A percentile compares a stretch with the other conserved stretches of the same genome.
These are phyloP conservation scores for Aphanomyces astaci DNA, from an alignment of 352 stramenopile species.

Conservation along the genomic window DNA sequence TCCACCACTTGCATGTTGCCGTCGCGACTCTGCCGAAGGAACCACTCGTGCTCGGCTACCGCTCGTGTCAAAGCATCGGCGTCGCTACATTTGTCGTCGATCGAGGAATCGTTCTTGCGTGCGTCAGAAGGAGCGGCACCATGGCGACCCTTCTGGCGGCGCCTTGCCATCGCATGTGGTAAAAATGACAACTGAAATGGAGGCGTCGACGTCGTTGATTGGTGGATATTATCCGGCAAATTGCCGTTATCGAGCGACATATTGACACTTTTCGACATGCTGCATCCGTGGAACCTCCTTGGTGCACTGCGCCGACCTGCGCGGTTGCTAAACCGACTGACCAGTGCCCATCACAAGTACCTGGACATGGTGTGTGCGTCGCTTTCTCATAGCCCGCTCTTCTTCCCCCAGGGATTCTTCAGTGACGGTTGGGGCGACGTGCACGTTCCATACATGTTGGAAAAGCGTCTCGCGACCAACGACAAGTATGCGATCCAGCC, in stretches of 20 bases:
- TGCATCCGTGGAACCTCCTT: constrained; percentile 55
- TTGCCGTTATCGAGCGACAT: not conserved
- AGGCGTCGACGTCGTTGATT: not conserved
- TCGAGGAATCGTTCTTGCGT: not conserved
- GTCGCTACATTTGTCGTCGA: too few relatives aligned
- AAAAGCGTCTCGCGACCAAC: constrained; percentile 47
- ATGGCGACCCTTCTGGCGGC: not conserved
- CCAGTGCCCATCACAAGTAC: constrained; percentile 54
- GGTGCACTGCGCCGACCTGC: constrained; percentile 46
- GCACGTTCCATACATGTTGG: constrained; percentile 46
- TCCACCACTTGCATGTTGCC: constrained; percentile 1
- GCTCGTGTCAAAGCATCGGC: not conserved
- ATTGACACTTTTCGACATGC: not conserved
- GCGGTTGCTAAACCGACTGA: constrained; percentile 50
- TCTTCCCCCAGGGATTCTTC: constrained; percentile 78
- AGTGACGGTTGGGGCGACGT: constrained; percentile 72
- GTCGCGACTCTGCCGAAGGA: not conserved
- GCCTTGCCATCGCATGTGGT: not conserved
- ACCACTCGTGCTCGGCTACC: not conserved
- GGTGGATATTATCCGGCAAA: not conserved
- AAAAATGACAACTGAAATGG: not conserved
- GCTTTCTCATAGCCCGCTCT: constrained; percentile 58
- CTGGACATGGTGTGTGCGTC: constrained; percentile 56
- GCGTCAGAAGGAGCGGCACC: not conserved
- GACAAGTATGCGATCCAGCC: constrained; percentile 42